Conservation (phyloP, 441 rosid genomes). For the Gossypium trilobum region DNA sequence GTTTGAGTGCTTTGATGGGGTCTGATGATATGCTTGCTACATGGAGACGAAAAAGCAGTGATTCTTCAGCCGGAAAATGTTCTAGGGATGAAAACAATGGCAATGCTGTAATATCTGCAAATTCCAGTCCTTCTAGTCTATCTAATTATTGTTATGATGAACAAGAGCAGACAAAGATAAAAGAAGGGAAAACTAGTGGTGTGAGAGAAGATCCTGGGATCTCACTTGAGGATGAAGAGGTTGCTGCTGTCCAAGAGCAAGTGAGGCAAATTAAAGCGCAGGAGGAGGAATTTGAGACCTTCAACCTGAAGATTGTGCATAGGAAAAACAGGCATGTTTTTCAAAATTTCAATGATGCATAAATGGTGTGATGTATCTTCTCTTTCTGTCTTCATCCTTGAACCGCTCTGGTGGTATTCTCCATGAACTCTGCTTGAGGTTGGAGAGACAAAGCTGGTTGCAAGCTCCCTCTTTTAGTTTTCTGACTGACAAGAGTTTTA, state of each 20-base stretch:
- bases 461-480: conserved; percentile 1
- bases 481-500: background rate
- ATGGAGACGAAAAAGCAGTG: conserved; percentile 77
- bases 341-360: background rate
- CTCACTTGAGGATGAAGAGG: conserved; percentile 83
- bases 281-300: conserved; percentile 96
- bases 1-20: conserved; percentile 40
- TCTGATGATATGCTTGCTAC: conserved; percentile 55
- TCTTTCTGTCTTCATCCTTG: conserved; percentile 3
- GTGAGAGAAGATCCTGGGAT: conserved; percentile 52
- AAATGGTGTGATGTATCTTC: background rate
- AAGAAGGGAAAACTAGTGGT: conserved; percentile 41
- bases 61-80: conserved; percentile 57
- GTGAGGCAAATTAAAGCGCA: conserved; percentile 87
- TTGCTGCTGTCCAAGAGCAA: conserved; percentile 93
- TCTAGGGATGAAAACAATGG: conserved; percentile 52
- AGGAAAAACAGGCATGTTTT: conserved; percentile 80
- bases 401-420: background rate
- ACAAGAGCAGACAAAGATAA: conserved; percentile 43
- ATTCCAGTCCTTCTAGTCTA: conserved; percentile 54
- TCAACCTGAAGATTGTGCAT: conserved; percentile 88
- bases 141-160: conserved; percentile 54
- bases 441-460: conserved; percentile 5
- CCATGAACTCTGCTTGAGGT: background rate
- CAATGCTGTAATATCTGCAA: conserved; percentile 48